These are phyloP conservation scores for Russula griseocarnosa DNA, from an alignment of 768 basidiomycete genomes.

Conservation along the genomic window DNA sequence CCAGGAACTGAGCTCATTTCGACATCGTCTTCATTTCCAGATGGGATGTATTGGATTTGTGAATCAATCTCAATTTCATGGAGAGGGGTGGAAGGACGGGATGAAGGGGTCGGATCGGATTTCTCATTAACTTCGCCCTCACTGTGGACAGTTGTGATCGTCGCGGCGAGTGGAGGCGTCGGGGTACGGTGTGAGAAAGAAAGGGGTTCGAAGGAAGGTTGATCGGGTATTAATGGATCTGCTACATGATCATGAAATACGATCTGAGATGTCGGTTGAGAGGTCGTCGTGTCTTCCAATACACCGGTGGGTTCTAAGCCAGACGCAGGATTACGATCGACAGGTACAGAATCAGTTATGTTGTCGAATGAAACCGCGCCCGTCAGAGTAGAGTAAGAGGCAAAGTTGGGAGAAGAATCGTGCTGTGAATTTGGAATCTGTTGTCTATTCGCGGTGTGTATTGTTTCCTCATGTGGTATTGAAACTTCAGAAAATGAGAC, in stretches of 20 bases:
- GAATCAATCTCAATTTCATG: neutral
- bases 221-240: neutral
- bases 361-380: conserved; percentile 21
- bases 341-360: neutral
- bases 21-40: neutral
- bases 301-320: neutral
- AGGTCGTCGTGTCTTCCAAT: neutral
- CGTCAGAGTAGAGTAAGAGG: conserved; percentile 19
- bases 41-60: neutral
- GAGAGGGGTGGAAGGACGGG: neutral
- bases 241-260: conserved; percentile 1
- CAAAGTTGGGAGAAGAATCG: conserved; percentile 1
- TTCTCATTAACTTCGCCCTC: conserved; percentile 9
- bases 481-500: neutral
- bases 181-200: conserved; percentile 22
- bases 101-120: neutral
- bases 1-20: conserved; percentile 3
- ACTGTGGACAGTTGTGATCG: conserved; percentile 14
- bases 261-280: conserved; percentile 3
- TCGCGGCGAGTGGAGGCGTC: conserved; percentile 23
- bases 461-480: conserved; percentile 1
- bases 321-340: neutral
- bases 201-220: conserved; percentile 9
- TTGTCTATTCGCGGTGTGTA: neutral
- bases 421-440: conserved; percentile 1